Base-by-base conservation (phyloP, 768 basidiomycete species). In the Boletus rufocinnamomeus region DNA sequence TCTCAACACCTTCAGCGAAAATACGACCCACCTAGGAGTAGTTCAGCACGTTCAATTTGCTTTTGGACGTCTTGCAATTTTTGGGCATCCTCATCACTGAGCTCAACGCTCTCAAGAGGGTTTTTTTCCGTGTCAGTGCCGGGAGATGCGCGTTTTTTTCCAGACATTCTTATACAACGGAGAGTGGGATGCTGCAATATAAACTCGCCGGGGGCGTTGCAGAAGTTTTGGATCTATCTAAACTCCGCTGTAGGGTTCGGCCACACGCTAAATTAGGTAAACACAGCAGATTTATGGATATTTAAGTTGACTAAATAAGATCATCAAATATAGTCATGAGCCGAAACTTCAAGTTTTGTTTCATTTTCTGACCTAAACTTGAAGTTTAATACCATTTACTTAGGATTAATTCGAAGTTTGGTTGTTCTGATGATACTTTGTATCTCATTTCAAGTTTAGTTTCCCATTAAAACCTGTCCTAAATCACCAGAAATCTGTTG, bases 61-160 rank as follows among this genome's bases (percentile, higher is more conserved):
- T 86, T 86, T 72, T 88, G 87, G 43, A 86, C 76, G 23, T 75
- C 76, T 50, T 83, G 76, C 62, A 93, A 78, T 70, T 87, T 88
- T 72, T 82, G 75, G 56, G 87, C 88, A 66, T 91, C 84, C 67
- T 86, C 88, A 46, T 88, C 85, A 57, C 79, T 81, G 64, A 93
- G 80, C 63, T 89, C 86, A 50, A 88, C 84, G 48, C 81, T 80
- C 58, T 82, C 76, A 32, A 91, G 78, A 61, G 85, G 84, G 69
- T 80, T 81, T 72, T 91, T 91, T 71, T 84, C 84, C n/a, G 78
- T 82, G 49, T 89, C 87, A 45, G 86, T 83, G 13, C 89, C 91
- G n/a, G 90, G 87, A 57, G 89, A 88, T 44, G 82, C 85, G 74
- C 91, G 88, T 79, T 93, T 91, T 66, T 81, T 85, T 64, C 76